Evolutionary conservation across 148 eudicot genomes (phyloP).

Genomic region (Fallopia convolvulus): DNA sequence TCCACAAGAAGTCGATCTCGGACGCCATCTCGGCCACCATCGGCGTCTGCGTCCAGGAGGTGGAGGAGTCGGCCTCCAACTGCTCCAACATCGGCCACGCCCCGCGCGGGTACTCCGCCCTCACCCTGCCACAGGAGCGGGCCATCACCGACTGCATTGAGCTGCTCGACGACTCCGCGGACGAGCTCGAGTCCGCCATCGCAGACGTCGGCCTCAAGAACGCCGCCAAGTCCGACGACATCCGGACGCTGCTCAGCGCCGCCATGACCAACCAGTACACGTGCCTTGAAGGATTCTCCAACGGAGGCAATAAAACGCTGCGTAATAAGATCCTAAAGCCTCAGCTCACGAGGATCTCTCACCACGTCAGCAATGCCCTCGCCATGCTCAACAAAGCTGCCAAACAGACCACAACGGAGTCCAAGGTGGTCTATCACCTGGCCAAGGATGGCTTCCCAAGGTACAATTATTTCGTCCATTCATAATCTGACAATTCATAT

Average conservation of each 20-base stretch:
- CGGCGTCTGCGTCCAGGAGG: slow-evolving; percentile 40
- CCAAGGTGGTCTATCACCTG: not conserved
- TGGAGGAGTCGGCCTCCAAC: slow-evolving; percentile 25
- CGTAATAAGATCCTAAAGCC: slow-evolving; percentile 26
- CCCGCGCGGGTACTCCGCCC: slow-evolving; percentile 8
- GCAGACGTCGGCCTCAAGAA: slow-evolving; percentile 16
- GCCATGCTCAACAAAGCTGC: slow-evolving; percentile 50
- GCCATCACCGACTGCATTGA: slow-evolving; percentile 72
- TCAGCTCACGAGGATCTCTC: slow-evolving; percentile 32
- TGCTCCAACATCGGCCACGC: slow-evolving; percentile 21
- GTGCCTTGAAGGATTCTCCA: slow-evolving; percentile 72
- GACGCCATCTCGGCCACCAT: slow-evolving; percentile 45
- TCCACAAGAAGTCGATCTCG: slow-evolving; percentile 35
- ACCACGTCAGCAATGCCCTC: slow-evolving; percentile 69
- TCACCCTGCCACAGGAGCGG: slow-evolving; percentile 34
- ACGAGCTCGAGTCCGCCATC: slow-evolving; percentile 41
- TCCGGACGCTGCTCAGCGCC: slow-evolving; percentile 52
- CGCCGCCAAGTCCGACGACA: slow-evolving; percentile 22
- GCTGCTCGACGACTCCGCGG: slow-evolving; percentile 46
- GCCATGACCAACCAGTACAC: slow-evolving; percentile 89
- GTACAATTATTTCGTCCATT: not conserved
- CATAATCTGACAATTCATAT: too few relatives aligned
- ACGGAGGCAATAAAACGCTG: slow-evolving; percentile 26
- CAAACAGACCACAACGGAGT: not conserved
- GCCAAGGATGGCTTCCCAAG: slow-evolving; percentile 3